These are phyloP conservation scores for Fusarium odoratissimum DNA, from an alignment of 2,329 filamentous ascomycete genomes.

Conservation along the genomic window DNA sequence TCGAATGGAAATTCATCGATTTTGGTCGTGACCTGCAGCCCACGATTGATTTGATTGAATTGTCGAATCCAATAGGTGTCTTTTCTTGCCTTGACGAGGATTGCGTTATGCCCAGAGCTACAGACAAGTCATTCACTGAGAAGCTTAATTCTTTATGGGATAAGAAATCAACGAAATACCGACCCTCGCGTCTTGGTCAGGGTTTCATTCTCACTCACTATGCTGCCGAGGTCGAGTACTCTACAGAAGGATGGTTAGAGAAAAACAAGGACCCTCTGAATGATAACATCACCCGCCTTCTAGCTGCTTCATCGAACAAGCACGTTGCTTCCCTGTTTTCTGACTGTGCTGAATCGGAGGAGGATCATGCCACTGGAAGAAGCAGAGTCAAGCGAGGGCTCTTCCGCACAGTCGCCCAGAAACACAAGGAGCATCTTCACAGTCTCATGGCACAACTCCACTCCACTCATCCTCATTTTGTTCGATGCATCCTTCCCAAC, in stretches of 20 bases:
- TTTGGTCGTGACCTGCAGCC: constrained; percentile 97
- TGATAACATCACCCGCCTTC: constrained; percentile 91
- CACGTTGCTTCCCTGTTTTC: constrained; percentile 87
- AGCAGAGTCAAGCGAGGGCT: constrained; percentile 96
- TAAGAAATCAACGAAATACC: constrained; percentile 93
- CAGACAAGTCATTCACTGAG: constrained; percentile 95
- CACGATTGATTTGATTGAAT: constrained; percentile 95
- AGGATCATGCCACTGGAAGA: constrained; percentile 73
- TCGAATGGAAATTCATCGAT: constrained; percentile 99
- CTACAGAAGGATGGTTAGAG: constrained; percentile 93
- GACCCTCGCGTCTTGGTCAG: constrained; percentile 85
- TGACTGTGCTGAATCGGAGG: constrained; percentile 87
- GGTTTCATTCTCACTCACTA: constrained; percentile 98
- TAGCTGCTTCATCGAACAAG: constrained; percentile 83
- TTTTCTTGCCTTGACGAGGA: constrained; percentile 99
- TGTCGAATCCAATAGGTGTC: constrained; percentile 97
- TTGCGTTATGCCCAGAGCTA: constrained; percentile 98
- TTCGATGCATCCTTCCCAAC: constrained; percentile 96
- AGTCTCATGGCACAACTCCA: constrained; percentile 94
- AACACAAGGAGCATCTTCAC: constrained; percentile 98
- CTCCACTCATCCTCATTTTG: constrained; percentile 97
- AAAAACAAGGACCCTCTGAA: constrained; percentile 99
- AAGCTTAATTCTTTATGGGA: constrained; percentile 98
- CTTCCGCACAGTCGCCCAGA: constrained; percentile 95
- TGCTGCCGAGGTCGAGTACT: constrained; percentile 97